Evolutionary conservation across 805 yeast species (phyloP), one percentile per base, ranked within the genome.

Genomic region (Candida nanaspora): DNA sequence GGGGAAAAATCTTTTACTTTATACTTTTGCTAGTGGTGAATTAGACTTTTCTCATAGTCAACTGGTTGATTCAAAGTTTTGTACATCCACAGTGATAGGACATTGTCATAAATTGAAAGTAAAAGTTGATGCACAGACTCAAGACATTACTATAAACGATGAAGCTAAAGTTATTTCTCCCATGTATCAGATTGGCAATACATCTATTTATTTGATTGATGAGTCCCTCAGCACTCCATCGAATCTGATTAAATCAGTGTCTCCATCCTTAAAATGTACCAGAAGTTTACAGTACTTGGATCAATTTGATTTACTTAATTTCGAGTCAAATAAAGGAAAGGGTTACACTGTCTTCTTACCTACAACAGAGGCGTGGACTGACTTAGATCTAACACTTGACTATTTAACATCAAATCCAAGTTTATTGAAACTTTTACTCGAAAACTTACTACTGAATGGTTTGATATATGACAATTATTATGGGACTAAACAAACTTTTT

Each of bases 281-380:
- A 74, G 67, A 45, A 79, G 95, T 0, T 53, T 87, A 36, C 63
- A 69, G 15, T 77, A 76, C 48, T 57, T 89, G 43, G 69, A 74
- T 37, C 61, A 70, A 14, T 66, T 77, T 33, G 70, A 68, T 8
- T 56, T 86, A 26, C 60, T 77, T 19, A 72, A 74, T 42, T 65
- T 82, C 33, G 42, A 44, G 32, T 62, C 70, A 4, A 82, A 80
- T 43, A 53, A 52, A 22, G 59, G 63, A 18, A 52, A 64, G 18
- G 94, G 94, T 0, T 86, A 87, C 62, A 77, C 96, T 0, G 61
- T 82, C 0, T 74, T 89, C 40, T 63, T 89, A 23, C 98, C 98
- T 0, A 80, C 88, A 42, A 78, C 83, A 25, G 65, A 69, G 33
- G 74, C 89, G 0, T 88, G 96, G 95, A 69, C 71, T 19, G 57